Base-by-base conservation (phyloP, 2,329 filamentous ascomycete species). In the Fusarium sororula region DNA sequence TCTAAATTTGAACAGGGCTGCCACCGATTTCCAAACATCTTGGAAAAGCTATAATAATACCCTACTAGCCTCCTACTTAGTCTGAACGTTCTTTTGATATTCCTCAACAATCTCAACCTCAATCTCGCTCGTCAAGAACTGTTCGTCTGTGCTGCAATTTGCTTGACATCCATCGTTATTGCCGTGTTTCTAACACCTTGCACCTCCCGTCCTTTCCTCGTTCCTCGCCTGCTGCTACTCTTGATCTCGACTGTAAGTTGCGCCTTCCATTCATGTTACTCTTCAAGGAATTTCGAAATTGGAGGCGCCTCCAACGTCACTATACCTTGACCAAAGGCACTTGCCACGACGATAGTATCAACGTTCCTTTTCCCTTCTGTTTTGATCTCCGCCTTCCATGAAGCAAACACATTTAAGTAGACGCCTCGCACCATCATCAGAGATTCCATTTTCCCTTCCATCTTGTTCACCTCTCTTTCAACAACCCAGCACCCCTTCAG, bases 381-480 rank as follows among this genome's bases (percentile, higher is more conserved):
- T 47, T 26, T 24, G n/a, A 26, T 41, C 47, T 38, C 24, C 69
- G 38, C 59, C 56, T 72, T 54, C 42, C 55, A 37, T 70, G 39
- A 18, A 14, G 32, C 57, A 66, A 75, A 74, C 60, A 63, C 63
- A 68, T 73, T 64, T 73, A 73, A 75, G 61, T 58, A 60, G 65
- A 35, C 61, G 24, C 47, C 50, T 75, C 65, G 59, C 72, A 66
- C 68, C 56, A 32, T 42, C 45, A 17, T 17, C 15, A 22, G 32
- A 48, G 12, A 9, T 60, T 38, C 47, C 54, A 37, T 58, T 48
- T 35, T 47, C 37, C 44, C 53, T 42, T 54, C 32, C 48, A 57
- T 60, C 58, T 63, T 50, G 44, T 61, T 53, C 63, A 59, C 57
- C 66, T 35, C 50, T 67, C 54, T 57, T 55, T 28, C 26, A n/a